A percentile compares a stretch with the other conserved stretches of the same genome.
Evolutionary conservation across 2,329 filamentous ascomycete species (phyloP).

Genomic region (Metarhizium anisopliae): DNA sequence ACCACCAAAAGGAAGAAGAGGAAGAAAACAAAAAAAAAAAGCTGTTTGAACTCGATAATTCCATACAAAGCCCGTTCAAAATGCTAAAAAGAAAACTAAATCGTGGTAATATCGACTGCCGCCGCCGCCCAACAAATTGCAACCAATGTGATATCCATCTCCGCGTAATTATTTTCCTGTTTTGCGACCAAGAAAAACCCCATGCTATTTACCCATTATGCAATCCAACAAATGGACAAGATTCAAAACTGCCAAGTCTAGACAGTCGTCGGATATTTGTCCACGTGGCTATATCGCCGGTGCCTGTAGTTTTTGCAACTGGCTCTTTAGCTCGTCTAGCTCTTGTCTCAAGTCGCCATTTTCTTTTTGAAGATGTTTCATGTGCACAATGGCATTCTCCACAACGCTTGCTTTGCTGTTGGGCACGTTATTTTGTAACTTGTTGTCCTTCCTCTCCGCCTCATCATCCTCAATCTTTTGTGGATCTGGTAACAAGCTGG

Average conservation of each 20-base stretch:
- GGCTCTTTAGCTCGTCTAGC: constrained; percentile 29
- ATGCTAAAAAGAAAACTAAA: background rate
- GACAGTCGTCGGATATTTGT: background rate
- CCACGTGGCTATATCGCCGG: background rate
- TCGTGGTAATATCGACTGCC: background rate
- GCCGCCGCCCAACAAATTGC: background rate
- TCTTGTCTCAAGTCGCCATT: constrained; percentile 59
- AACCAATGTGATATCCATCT: background rate
- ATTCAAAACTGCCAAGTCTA: background rate
- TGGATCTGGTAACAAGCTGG: constrained; percentile 64
- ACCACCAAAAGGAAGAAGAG: background rate
- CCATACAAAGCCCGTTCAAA: background rate
- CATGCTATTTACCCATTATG: background rate
- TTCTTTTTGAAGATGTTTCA: constrained; percentile 73
- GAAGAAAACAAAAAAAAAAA: background rate
- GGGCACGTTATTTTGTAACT: constrained; percentile 41
- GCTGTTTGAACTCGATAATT: background rate
- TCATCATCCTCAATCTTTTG: constrained; percentile 32
- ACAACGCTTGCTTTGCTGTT: constrained; percentile 95
- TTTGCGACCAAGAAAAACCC: background rate
- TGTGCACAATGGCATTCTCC: constrained; percentile 94
- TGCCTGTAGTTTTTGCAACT: constrained; percentile 16
- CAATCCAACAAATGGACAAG: background rate
- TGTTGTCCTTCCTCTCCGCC: constrained; percentile 38
- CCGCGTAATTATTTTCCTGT: background rate